phyloP scores from a whole-genome alignment of 805 yeast genomes.

The Lipomyces starkeyi region DNA sequence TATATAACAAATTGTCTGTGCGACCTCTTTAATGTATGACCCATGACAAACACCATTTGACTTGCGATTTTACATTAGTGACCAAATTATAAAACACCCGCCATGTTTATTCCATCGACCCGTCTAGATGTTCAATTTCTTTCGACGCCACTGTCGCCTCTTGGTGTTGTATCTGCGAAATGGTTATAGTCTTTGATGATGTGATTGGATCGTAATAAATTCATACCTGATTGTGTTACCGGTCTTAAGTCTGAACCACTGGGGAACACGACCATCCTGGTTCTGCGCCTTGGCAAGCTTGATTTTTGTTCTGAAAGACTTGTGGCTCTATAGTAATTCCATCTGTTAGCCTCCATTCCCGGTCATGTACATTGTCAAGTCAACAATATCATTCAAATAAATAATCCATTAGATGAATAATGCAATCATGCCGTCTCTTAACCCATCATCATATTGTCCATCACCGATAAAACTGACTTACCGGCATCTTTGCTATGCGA shows the following conservation, averaged over 20 bases:
- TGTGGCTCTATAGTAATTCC: constrained; percentile 56
- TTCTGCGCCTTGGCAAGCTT: constrained; percentile 98
- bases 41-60: neutral
- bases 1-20: neutral
- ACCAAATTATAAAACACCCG: neutral
- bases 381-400: neutral
- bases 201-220: neutral
- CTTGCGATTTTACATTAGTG: neutral
- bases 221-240: constrained; percentile 80
- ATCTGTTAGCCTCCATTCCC: neutral
- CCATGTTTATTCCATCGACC: neutral
- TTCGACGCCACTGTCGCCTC: constrained; percentile 99
- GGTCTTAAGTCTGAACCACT: constrained; percentile 99
- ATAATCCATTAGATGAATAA: neutral
- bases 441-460: neutral
- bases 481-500: neutral
- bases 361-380: neutral
- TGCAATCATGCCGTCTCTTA: neutral
- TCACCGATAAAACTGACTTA: neutral
- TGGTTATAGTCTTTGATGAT: constrained; percentile 2
- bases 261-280: constrained; percentile 99
- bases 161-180: constrained; percentile 85
- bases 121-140: constrained; percentile 91
- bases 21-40: neutral
- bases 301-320: constrained; percentile 96